These are phyloP conservation scores for Aureobasidium pullulans DNA, from an alignment of 2,329 filamentous ascomycete species.

Conservation along the genomic window DNA sequence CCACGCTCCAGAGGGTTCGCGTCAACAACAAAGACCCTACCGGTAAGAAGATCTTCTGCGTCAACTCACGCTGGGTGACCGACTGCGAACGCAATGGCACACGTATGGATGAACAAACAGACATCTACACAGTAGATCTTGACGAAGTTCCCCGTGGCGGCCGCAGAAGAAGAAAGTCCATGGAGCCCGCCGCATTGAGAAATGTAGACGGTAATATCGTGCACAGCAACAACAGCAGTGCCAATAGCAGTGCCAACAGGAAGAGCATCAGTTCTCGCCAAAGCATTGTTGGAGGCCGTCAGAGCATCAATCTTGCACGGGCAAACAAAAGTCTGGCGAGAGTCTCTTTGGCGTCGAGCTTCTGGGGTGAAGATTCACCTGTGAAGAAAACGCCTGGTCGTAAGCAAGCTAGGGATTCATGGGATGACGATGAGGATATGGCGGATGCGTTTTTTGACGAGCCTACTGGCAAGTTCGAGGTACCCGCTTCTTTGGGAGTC, in stretches of 20 bases:
- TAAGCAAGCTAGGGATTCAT: constrained; percentile 2
- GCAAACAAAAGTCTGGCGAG: constrained; percentile 18
- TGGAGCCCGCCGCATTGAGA: constrained; percentile 28
- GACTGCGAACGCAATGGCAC: constrained; percentile 27
- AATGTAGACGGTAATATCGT: constrained; percentile 28
- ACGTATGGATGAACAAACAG: constrained; percentile 25
- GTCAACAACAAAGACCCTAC: constrained; percentile 25
- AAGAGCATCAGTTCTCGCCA: constrained; percentile 14
- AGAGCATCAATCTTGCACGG: constrained; percentile 10
- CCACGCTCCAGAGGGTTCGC: constrained; percentile 26
- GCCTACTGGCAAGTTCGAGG: constrained; percentile 18
- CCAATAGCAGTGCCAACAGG: constrained; percentile 23
- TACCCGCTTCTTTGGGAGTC: constrained; percentile 24
- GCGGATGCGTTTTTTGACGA: constrained; percentile 20
- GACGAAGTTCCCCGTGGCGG: constrained; percentile 24
- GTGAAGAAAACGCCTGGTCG: constrained; percentile 14
- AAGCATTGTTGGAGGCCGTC: constrained; percentile 5
- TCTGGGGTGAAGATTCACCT: constrained; percentile 16
- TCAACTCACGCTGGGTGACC: constrained; percentile 31
- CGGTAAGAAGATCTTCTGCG: constrained; percentile 26
- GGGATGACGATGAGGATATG: constrained; percentile 22
- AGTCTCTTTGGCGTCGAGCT: constrained; percentile 14
- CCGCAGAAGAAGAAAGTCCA: constrained; percentile 28
- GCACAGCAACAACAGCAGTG: constrained; percentile 22
- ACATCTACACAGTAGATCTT: constrained; percentile 28